Evolutionary conservation across 768 basidiomycete genomes (phyloP).

Genomic region (Termitomyces sp.): DNA sequence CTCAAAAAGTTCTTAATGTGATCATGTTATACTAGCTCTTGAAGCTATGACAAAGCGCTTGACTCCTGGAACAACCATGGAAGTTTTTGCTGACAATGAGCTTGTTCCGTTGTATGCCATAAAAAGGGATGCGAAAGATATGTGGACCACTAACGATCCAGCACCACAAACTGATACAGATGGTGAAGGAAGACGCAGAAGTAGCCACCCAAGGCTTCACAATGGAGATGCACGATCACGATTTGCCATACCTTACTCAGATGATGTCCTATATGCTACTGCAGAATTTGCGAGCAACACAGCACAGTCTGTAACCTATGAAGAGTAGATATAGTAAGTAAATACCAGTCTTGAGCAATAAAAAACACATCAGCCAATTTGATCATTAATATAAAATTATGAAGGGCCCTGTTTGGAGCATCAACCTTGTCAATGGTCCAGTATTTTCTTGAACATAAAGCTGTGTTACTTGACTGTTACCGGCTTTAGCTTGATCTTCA

Average conservation of each 20-base stretch:
- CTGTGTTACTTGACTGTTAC: too few species aligned
- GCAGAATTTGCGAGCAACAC: background rate
- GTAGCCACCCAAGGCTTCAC: background rate
- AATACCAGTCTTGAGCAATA: too few species aligned
- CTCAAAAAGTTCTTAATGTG: background rate
- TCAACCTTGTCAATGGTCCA: too few species aligned
- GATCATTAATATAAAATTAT: too few species aligned
- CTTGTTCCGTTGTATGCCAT: background rate
- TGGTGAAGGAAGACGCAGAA: background rate
- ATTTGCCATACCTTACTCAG: background rate
- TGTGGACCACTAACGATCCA: background rate
- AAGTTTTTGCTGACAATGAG: background rate
- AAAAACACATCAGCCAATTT: too few species aligned
- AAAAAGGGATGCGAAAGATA: background rate
- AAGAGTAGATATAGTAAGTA: background rate
- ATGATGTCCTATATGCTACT: slow-evolving; percentile 22
- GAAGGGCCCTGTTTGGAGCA: too few species aligned
- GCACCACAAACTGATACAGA: background rate
- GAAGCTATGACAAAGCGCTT: background rate
- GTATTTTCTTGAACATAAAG: too few species aligned
- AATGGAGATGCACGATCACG: background rate
- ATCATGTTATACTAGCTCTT: background rate
- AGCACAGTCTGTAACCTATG: background rate
- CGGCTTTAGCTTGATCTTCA: too few species aligned
- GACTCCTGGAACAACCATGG: background rate